Percentiles rank a stretch among this genome's conserved stretches.
Conservation (phyloP, 2,329 filamentous ascomycete genomes). For the Neodidymelliopsis sp. region DNA sequence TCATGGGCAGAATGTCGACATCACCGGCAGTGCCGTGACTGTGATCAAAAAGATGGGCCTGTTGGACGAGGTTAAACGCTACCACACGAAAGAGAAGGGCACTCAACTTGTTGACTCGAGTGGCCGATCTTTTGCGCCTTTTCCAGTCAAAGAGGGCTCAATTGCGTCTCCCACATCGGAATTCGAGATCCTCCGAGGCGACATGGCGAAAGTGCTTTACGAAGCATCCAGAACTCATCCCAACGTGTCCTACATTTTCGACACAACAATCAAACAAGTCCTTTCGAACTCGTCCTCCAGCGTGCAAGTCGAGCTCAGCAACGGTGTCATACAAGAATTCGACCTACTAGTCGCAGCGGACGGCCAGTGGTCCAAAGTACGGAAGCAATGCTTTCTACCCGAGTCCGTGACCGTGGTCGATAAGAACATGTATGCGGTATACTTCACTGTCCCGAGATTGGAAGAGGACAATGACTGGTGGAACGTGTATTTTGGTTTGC, state of each 20-base stretch:
- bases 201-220: constrained; percentile 44
- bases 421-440: constrained; percentile 42
- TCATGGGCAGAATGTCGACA: constrained; percentile 55
- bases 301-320: constrained; percentile 53
- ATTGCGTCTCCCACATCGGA: constrained; percentile 28
- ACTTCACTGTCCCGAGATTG: constrained; percentile 47
- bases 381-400: constrained; percentile 33
- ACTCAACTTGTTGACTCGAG: constrained; percentile 41
- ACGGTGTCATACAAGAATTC: constrained; percentile 54
- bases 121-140: constrained; percentile 22
- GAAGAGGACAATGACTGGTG: constrained; percentile 48
- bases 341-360: constrained; percentile 66
- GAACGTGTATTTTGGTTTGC: constrained; percentile 46
- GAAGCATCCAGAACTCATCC: constrained; percentile 10
- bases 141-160: constrained; percentile 25
- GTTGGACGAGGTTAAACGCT: constrained; percentile 42
- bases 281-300: constrained; percentile 44
- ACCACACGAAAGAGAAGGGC: constrained; percentile 51
- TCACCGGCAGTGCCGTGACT: constrained; percentile 51
- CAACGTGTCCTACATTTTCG: constrained; percentile 15
- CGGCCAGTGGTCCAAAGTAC: constrained; percentile 60
- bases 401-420: constrained; percentile 26
- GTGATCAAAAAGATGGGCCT: constrained; percentile 52
- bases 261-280: constrained; percentile 26
- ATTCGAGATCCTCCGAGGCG: constrained; percentile 41